phyloP scores from a whole-genome alignment of 148 eudicot species.

The Rhododendron vialii region DNA sequence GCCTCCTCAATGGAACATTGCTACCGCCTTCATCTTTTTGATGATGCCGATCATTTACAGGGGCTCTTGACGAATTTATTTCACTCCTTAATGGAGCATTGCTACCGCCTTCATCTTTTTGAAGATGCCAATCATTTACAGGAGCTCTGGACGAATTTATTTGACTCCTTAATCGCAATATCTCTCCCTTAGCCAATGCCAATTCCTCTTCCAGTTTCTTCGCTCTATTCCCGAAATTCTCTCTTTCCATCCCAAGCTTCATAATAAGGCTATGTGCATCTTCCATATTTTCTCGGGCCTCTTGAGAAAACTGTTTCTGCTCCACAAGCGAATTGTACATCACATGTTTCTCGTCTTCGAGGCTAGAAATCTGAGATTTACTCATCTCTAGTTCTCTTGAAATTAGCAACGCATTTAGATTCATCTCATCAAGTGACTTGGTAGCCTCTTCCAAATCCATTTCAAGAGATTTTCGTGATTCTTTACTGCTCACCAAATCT shows the following conservation, averaged over 20 bases:
- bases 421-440: conserved; percentile 70
- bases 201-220: conserved; percentile 64
- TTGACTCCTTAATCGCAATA: conserved; percentile 49
- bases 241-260: conserved; percentile 62
- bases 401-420: conserved; percentile 30
- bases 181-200: conserved; percentile 76
- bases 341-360: conserved; percentile 52
- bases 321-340: conserved; percentile 36
- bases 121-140: conserved; percentile 17
- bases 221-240: conserved; percentile 40
- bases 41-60: conserved; percentile 20
- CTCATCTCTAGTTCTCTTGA: conserved; percentile 54
- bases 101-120: conserved; percentile 13
- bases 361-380: conserved; percentile 34
- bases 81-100: conserved; percentile 6
- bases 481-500: conserved; percentile 42
- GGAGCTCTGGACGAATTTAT: conserved; percentile 28
- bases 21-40: conserved; percentile 14
- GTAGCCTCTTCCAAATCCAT: conserved; percentile 57
- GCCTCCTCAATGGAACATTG: conserved; percentile 5
- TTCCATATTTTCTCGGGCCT: conserved; percentile 55
- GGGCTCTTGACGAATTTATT: not conserved
- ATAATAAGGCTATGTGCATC: conserved; percentile 58
- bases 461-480: conserved; percentile 45
- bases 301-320: conserved; percentile 42